A percentile compares a stretch with the other conserved stretches of the same genome.
Conservation (phyloP, 2,329 filamentous ascomycete species). For the Juglanconis juglandina region DNA sequence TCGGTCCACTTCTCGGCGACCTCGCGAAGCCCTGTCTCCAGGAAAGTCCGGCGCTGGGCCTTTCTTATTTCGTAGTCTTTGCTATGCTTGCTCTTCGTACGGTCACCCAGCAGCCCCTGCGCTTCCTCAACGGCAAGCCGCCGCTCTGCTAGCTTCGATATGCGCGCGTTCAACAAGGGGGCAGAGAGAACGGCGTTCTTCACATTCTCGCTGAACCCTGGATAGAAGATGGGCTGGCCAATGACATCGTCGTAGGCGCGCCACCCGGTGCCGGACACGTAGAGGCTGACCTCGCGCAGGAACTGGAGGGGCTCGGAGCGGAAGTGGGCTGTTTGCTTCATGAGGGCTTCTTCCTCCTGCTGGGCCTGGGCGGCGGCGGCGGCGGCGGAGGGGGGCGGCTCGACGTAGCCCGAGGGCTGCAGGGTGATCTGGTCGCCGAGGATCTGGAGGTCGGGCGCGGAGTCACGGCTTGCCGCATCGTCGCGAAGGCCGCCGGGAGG, state of each 20-base stretch:
- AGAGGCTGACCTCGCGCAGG: conserved; percentile 86
- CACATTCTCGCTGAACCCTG: conserved; percentile 89
- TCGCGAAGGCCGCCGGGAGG: conserved; percentile 12
- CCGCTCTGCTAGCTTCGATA: conserved; percentile 71
- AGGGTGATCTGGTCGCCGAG: conserved; percentile 71
- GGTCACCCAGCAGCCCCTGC: conserved; percentile 61
- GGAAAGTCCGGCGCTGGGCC: conserved; percentile 55
- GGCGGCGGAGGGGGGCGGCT: conserved; percentile 32
- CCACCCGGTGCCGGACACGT: conserved; percentile 93
- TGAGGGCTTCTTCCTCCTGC: conserved; percentile 65
- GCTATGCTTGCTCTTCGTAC: conserved; percentile 40
- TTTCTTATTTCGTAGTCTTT: conserved; percentile 49
- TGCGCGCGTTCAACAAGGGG: conserved; percentile 69
- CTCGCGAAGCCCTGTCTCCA: conserved; percentile 71
- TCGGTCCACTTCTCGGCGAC: conserved; percentile 85
- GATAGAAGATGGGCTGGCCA: conserved; percentile 89
- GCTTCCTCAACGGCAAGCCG: conserved; percentile 73
- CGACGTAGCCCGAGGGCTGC: conserved; percentile 67
- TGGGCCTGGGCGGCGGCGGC: conserved; percentile 27
- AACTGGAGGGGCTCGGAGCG: conserved; percentile 71
- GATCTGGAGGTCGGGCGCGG: conserved; percentile 74
- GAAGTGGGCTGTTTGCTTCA: conserved; percentile 85
- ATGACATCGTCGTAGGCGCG: conserved; percentile 87
- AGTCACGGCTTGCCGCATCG: conserved; percentile 41
- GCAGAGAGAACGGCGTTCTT: conserved; percentile 73